Conservation (phyloP, 768 basidiomycete genomes). For the Suillus plorans region DNA sequence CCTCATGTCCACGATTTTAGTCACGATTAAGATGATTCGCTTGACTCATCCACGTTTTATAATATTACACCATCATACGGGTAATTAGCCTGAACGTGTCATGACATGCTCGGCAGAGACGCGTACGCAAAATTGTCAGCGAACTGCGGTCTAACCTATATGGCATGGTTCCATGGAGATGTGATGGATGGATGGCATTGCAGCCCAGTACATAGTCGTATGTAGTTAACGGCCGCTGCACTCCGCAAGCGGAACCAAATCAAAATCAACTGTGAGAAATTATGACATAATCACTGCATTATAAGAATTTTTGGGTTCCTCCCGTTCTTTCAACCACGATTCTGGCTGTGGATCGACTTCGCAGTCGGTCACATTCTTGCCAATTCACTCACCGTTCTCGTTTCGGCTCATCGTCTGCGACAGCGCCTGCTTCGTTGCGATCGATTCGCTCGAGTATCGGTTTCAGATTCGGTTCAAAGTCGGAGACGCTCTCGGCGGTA, state of each 20-base stretch:
- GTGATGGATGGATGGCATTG: too few species aligned
- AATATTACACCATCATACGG: background rate
- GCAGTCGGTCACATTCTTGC: conserved; percentile 45
- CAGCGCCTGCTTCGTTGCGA: conserved; percentile 44
- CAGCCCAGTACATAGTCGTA: too few species aligned
- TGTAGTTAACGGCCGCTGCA: background rate
- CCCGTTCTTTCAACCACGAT: conserved; percentile 30
- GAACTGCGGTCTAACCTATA: background rate
- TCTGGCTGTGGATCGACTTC: conserved; percentile 46
- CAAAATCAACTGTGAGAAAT: conserved; percentile 22
- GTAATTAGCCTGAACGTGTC: background rate
- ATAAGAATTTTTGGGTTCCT: conserved; percentile 22
- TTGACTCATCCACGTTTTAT: conserved; percentile 2
- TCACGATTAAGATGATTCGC: background rate
- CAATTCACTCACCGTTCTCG: conserved; percentile 31
- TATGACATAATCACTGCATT: conserved; percentile 28
- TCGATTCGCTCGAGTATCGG: conserved; percentile 32
- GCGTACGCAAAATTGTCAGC: background rate
- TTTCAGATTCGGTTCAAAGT: conserved; percentile 18
- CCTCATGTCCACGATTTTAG: conserved; percentile 1
- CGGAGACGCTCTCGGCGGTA: conserved; percentile 16
- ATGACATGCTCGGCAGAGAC: conserved; percentile 1
- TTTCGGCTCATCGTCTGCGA: conserved; percentile 37
- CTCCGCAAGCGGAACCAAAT: conserved; percentile 8
- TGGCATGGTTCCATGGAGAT: background rate